Evolutionary conservation across 306 rosid genomes (phyloP), one percentile per base, ranked within the genome.

Genomic region (Quercus mongolica): DNA sequence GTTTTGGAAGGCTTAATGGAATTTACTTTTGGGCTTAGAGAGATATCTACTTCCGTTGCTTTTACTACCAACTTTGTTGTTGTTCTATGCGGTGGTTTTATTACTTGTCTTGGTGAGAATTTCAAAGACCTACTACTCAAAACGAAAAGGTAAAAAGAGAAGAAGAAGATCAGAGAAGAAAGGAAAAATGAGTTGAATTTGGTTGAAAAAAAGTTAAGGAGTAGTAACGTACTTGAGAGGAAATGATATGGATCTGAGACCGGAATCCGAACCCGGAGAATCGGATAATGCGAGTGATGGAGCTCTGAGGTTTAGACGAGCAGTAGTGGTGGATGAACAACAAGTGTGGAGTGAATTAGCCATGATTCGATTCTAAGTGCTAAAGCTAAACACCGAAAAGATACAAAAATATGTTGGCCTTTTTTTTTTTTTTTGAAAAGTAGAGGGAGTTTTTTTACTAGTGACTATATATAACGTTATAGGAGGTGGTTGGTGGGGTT

Each of bases 1-100:
- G 98, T 96, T 76, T 90, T 96, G 0, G 99, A 90, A 76, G 98
- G 99, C 57, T 91, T 88, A 14, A 93, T 83, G 58, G 98, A 90
- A 51, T 88, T 91, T 1, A 93, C 98, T 85, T 96, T 86, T 33
- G 99, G 96, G 74, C 98, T 96, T 59, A 96, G 83, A 12, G 92
- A 78, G 18, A 89, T 52, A 52, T 96, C 99, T 54, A 93, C 44
- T 25, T 74, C 88, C 30, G 69, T 17, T 62, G 79, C 83, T 30
- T 77, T 68, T 30, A 75, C 76, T 19, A 95, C 93, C 79, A 78
- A 91, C 1, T 89, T 84, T 1, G 78, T 57, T 3, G 78, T 57
- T 30, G 63, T 33, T 73, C 19, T 25, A 7, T 64, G 70, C 3
- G 81, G 68, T 64, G 81, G 71, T 59, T 62, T 62, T 49, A 13